A percentile compares a stretch with the other conserved stretches of the same genome.
These are phyloP conservation scores for Monosporascus sp. DNA, from an alignment of 2,329 filamentous ascomycete species.

Conservation along the genomic window DNA sequence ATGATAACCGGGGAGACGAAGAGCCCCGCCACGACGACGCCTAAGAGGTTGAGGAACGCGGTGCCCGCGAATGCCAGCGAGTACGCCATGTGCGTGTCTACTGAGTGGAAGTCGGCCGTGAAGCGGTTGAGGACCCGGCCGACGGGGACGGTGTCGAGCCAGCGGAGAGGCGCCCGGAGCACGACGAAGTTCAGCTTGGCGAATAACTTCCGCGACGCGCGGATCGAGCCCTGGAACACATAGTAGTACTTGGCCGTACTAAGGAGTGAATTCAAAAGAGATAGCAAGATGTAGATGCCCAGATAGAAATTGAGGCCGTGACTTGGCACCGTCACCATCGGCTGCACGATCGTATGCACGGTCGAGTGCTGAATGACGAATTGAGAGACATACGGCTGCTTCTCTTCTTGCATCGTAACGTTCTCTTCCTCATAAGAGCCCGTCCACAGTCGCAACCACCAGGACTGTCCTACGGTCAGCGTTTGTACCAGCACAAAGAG, in stretches of 20 bases:
- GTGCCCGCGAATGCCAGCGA: conserved; percentile 57
- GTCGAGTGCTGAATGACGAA: conserved; percentile 43
- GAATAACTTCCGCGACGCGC: conserved; percentile 65
- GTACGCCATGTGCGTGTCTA: conserved; percentile 63
- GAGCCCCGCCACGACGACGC: conserved; percentile 61
- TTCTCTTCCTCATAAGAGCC: conserved; percentile 34
- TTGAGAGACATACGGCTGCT: conserved; percentile 38
- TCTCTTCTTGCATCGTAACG: conserved; percentile 11
- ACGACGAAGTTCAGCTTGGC: conserved; percentile 61
- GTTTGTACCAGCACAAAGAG: conserved; percentile 52
- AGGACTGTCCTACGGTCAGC: conserved; percentile 54
- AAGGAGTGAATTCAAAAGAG: conserved; percentile 50
- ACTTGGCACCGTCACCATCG: conserved; percentile 22
- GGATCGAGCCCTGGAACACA: conserved; percentile 60
- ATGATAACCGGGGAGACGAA: conserved; percentile 67
- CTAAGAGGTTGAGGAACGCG: conserved; percentile 57
- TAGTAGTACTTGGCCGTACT: conserved; percentile 60
- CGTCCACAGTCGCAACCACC: conserved; percentile 64
- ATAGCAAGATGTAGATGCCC: conserved; percentile 60
- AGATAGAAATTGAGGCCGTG: conserved; percentile 59
- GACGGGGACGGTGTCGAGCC: conserved; percentile 75
- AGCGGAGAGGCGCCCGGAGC: conserved; percentile 68
- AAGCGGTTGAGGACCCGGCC: conserved; percentile 75
- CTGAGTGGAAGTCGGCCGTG: conserved; percentile 69
- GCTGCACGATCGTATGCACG: conserved; percentile 32